Percentiles rank a stretch among this genome's conserved stretches.
phyloP scores from a whole-genome alignment of 441 rosid species.

The Pelargonium cotyledonis region DNA sequence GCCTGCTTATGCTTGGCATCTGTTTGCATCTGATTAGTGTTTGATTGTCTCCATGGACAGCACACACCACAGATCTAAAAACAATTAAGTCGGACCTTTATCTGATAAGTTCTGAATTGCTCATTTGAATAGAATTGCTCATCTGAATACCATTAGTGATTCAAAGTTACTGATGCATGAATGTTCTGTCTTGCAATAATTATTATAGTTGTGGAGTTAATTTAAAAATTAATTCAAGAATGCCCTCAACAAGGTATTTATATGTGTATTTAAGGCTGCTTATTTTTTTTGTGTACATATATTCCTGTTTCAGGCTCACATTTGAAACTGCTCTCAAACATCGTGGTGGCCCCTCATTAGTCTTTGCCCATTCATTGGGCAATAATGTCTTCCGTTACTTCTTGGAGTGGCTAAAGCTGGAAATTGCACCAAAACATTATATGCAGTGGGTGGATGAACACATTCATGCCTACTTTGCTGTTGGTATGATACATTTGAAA shows the following conservation, averaged over 20 bases:
- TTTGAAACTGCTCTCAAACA: slow-evolving; percentile 90
- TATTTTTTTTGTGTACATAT: slow-evolving; percentile 8
- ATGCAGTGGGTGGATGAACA: slow-evolving; percentile 86
- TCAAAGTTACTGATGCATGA: slow-evolving; percentile 13
- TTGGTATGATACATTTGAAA: slow-evolving; percentile 48
- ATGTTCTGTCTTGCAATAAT: slow-evolving; percentile 10
- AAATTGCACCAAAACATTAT: slow-evolving; percentile 94
- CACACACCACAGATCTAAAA: not conserved
- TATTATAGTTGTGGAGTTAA: slow-evolving; percentile 13
- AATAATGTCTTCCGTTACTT: slow-evolving; percentile 93
- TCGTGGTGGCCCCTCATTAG: slow-evolving; percentile 90
- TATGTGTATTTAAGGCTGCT: slow-evolving; percentile 6
- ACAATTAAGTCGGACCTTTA: not conserved
- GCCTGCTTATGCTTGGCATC: slow-evolving; percentile 1
- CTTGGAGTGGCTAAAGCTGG: slow-evolving; percentile 95
- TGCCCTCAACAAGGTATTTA: not conserved
- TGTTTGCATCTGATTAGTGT: not conserved
- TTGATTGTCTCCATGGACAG: not conserved
- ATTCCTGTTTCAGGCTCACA: slow-evolving; percentile 54
- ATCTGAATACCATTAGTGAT: slow-evolving; percentile 1
- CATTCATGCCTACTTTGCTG: slow-evolving; percentile 89
- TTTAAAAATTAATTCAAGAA: not conserved
- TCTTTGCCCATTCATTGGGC: slow-evolving; percentile 97
- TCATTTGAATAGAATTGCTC: not conserved
- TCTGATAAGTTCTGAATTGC: slow-evolving; percentile 8